Evolutionary conservation across 2,329 filamentous ascomycete genomes (phyloP).

Genomic region (Penicillium sp.): DNA sequence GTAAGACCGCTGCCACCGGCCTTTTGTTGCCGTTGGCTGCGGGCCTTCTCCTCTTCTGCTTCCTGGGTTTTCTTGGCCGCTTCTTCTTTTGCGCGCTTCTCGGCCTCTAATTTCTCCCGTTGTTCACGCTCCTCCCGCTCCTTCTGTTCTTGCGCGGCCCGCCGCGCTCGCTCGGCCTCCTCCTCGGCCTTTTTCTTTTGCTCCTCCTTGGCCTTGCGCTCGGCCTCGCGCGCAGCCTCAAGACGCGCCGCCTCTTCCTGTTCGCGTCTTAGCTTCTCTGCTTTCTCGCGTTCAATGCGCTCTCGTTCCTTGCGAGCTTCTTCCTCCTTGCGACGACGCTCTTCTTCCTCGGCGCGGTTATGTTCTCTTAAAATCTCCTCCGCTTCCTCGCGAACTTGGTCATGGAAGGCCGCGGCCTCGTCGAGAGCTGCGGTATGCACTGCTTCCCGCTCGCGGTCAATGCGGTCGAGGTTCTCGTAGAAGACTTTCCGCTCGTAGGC

Average conservation of each 20-base stretch:
- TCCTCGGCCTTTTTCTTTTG: background rate
- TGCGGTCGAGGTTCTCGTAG: constrained; percentile 62
- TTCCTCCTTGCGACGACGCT: constrained; percentile 38
- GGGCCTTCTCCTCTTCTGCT: constrained; percentile 31
- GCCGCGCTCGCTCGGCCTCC: constrained; percentile 28
- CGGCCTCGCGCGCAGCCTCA: constrained; percentile 44
- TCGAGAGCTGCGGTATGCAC: constrained; percentile 67
- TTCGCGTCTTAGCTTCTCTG: constrained; percentile 32
- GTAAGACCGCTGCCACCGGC: constrained; percentile 31
- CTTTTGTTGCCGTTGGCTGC: constrained; percentile 30
- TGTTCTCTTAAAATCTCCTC: constrained; percentile 56
- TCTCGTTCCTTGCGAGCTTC: constrained; percentile 36
- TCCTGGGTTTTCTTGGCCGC: constrained; percentile 30
- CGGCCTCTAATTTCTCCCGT: constrained; percentile 30
- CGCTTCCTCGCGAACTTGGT: constrained; percentile 60
- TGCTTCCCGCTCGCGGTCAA: constrained; percentile 63
- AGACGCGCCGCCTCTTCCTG: constrained; percentile 40
- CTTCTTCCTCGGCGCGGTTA: constrained; percentile 40
- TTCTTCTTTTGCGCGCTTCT: constrained; percentile 35
- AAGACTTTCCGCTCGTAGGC: constrained; percentile 47
- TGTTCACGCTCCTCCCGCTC: constrained; percentile 37
- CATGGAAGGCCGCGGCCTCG: constrained; percentile 66
- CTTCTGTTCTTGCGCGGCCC: constrained; percentile 33
- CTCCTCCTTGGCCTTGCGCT: constrained; percentile 46
- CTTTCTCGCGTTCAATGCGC: constrained; percentile 34